Percentiles rank a stretch among this genome's conserved stretches.
phyloP scores from a whole-genome alignment of 2,329 filamentous ascomycete genomes.

The Tympanopsis confertula region DNA sequence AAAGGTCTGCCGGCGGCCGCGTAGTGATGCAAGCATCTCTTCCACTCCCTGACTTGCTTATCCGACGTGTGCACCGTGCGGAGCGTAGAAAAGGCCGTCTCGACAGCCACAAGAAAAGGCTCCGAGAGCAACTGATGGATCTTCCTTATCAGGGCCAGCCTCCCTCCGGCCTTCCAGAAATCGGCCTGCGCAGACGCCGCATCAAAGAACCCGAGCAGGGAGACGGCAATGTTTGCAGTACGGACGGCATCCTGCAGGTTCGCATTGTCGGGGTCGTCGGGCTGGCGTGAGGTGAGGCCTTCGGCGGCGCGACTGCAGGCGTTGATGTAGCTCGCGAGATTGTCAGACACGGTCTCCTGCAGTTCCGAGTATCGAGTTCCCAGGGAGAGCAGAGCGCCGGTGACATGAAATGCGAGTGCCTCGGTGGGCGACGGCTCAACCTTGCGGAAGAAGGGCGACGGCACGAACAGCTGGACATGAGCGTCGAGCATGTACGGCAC shows the following conservation, averaged over 20 bases:
- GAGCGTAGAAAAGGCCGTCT: constrained; percentile 81
- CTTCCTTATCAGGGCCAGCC: constrained; percentile 60
- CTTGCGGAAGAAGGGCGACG: constrained; percentile 71
- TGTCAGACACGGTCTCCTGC: constrained; percentile 52
- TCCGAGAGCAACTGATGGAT: constrained; percentile 70
- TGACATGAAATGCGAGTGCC: constrained; percentile 65
- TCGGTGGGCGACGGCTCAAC: constrained; percentile 86
- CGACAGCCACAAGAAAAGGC: constrained; percentile 71
- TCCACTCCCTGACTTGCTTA: constrained; percentile 70
- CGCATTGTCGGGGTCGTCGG: constrained; percentile 41
- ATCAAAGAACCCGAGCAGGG: constrained; percentile 81
- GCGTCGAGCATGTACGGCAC: constrained; percentile 77
- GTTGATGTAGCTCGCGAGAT: constrained; percentile 61
- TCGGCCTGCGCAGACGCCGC: constrained; percentile 66
- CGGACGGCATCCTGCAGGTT: constrained; percentile 52
- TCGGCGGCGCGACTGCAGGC: constrained; percentile 56
- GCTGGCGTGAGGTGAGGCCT: constrained; percentile 37
- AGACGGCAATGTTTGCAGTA: constrained; percentile 67
- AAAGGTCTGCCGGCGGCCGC: constrained; percentile 67
- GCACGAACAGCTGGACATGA: constrained; percentile 64
- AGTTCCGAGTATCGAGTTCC: constrained; percentile 63
- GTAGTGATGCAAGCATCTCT: constrained; percentile 73
- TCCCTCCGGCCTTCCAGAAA: constrained; percentile 70
- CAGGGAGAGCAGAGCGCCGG: constrained; percentile 67
- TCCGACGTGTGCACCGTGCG: constrained; percentile 64